phyloP scores from a whole-genome alignment of 2,329 filamentous ascomycete species.

The Alternaria sp. region DNA sequence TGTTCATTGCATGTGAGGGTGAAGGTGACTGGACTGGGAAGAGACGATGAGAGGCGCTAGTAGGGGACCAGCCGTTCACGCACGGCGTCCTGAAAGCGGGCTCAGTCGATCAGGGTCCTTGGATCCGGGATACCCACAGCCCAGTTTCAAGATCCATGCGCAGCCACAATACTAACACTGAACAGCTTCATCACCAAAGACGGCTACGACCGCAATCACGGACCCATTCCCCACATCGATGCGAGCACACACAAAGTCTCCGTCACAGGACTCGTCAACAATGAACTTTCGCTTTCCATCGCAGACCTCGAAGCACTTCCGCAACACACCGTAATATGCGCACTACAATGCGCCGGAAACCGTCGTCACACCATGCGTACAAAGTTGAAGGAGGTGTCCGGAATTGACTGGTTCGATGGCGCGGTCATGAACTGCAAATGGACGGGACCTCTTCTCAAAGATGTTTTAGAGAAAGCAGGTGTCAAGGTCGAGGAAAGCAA shows the following conservation, averaged over 20 bases:
- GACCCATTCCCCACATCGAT: slow-evolving; percentile 57
- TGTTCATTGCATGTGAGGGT: too few species aligned
- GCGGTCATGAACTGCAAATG: slow-evolving; percentile 67
- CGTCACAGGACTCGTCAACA: slow-evolving; percentile 58
- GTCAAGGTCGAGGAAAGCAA: slow-evolving; percentile 44
- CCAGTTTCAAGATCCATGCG: background rate
- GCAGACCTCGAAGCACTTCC: slow-evolving; percentile 56
- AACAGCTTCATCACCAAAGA: slow-evolving; percentile 56
- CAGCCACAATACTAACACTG: background rate
- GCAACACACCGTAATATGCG: slow-evolving; percentile 63
- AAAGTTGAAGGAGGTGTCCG: slow-evolving; percentile 63
- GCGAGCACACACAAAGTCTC: slow-evolving; percentile 51
- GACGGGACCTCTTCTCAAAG: slow-evolving; percentile 58
- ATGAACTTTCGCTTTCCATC: slow-evolving; percentile 54
- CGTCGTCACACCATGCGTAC: slow-evolving; percentile 67
- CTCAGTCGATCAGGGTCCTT: background rate
- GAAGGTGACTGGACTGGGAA: background rate
- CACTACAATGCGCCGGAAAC: slow-evolving; percentile 67
- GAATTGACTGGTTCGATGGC: slow-evolving; percentile 66
- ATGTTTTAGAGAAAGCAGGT: slow-evolving; percentile 58
- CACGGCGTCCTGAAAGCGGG: background rate
- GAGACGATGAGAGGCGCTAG: background rate
- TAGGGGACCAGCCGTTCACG: background rate
- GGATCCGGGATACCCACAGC: background rate
- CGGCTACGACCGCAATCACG: slow-evolving; percentile 66